Percentiles rank a stretch among this genome's conserved stretches.
These are phyloP conservation scores for Scleromitrula shiraiana DNA, from an alignment of 2,329 filamentous ascomycete genomes.

Conservation along the genomic window DNA sequence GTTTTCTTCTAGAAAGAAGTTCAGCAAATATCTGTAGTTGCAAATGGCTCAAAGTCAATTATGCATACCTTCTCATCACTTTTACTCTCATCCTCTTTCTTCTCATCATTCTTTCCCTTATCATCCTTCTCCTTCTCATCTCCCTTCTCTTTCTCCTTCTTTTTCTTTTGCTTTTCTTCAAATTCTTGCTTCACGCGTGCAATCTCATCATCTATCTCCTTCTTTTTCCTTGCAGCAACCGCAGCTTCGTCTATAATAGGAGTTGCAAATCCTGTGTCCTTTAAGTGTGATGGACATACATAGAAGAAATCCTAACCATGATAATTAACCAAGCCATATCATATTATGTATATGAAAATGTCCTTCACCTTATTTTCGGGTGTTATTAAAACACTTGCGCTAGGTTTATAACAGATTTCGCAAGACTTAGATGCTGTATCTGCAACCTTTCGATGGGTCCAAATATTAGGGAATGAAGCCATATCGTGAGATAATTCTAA, in stretches of 20 bases:
- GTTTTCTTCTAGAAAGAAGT: constrained; percentile 20
- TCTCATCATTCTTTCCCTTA: constrained; percentile 34
- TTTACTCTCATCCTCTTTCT: constrained; percentile 37
- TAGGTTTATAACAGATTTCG: constrained; percentile 86
- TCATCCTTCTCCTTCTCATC: constrained; percentile 44
- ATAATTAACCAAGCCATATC: neutral
- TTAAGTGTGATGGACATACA: constrained; percentile 74
- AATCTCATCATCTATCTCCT: constrained; percentile 57
- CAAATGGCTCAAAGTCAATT: constrained; percentile 10
- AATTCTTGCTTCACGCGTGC: constrained; percentile 60
- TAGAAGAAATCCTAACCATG: constrained; percentile 75
- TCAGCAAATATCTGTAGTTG: constrained; percentile 9
- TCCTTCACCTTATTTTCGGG: constrained; percentile 75
- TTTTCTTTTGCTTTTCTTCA: constrained; percentile 68
- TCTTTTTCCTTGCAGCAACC: constrained; percentile 49
- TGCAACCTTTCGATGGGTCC: constrained; percentile 78
- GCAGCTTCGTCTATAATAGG: constrained; percentile 65
- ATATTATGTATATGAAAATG: neutral
- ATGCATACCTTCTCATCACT: constrained; percentile 32
- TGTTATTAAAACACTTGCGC: constrained; percentile 79
- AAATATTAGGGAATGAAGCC: constrained; percentile 62
- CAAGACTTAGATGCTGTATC: constrained; percentile 78
- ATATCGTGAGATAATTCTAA: constrained; percentile 14
- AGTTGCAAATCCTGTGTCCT: constrained; percentile 72
- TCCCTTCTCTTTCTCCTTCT: constrained; percentile 60